Conservation (phyloP, 2,329 filamentous ascomycete genomes). For the Sarocladiaceae sp. region DNA sequence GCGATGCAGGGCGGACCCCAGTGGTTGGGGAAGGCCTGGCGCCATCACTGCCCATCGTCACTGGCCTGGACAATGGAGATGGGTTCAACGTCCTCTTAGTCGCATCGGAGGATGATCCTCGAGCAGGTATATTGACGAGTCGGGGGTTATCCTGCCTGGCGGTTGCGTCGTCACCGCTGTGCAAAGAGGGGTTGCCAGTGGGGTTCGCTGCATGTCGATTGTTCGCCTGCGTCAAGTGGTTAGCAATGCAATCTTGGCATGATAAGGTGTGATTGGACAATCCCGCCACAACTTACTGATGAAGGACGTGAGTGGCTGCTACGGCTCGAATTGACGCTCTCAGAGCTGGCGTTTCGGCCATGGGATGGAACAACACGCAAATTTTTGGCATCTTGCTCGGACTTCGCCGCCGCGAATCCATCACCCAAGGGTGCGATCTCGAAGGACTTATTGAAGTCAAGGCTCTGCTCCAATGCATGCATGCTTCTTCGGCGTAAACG, state of each 20-base stretch:
- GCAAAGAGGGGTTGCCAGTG: constrained; percentile 48
- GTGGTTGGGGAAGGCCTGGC: constrained; percentile 29
- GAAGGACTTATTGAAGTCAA: constrained; percentile 10
- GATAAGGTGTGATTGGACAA: constrained; percentile 39
- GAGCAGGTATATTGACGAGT: constrained; percentile 54
- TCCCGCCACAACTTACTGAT: constrained; percentile 53
- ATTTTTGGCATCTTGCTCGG: constrained; percentile 37
- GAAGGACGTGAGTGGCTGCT: constrained; percentile 57
- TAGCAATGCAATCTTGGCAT: constrained; percentile 35
- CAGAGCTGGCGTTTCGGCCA: constrained; percentile 55
- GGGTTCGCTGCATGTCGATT: constrained; percentile 54
- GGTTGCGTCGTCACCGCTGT: constrained; percentile 37
- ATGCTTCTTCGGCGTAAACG: constrained; percentile 80
- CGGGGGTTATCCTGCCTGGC: constrained; percentile 50
- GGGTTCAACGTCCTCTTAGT: constrained; percentile 62
- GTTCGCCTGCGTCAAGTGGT: constrained; percentile 49
- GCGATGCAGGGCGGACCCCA: constrained; percentile 20
- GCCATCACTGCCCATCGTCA: constrained; percentile 55
- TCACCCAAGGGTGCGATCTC: constrained; percentile 13
- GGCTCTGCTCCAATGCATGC: constrained; percentile 51
- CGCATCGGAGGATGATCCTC: constrained; percentile 62
- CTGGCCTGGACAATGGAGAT: constrained; percentile 70
- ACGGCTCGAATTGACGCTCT: constrained; percentile 57
- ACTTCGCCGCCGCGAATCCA: constrained; percentile 12
- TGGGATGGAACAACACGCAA: constrained; percentile 31